Conservation (phyloP, 2,329 filamentous ascomycete genomes). For the Gyromitra esculenta region DNA sequence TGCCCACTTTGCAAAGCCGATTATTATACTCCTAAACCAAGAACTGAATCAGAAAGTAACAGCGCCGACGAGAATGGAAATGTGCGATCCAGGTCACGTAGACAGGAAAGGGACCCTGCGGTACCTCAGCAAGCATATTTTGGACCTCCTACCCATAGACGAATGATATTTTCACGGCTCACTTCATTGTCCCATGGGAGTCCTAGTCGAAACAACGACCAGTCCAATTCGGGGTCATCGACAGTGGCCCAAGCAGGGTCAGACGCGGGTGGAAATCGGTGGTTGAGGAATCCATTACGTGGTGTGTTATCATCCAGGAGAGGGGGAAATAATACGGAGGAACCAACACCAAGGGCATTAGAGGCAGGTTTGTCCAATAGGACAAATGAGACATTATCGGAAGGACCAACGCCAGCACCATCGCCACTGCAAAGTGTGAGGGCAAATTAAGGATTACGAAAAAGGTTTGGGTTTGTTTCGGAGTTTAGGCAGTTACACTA, state of each 20-base stretch:
- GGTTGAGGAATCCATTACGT: constrained; percentile 46
- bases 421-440: constrained; percentile 22
- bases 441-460: constrained; percentile 23
- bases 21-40: constrained; percentile 93
- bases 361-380: constrained; percentile 54
- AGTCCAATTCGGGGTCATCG: constrained; percentile 49
- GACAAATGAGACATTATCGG: constrained; percentile 39
- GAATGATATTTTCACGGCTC: constrained; percentile 45
- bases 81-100: constrained; percentile 36
- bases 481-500: constrained; percentile 19
- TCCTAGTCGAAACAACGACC: neutral
- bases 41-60: constrained; percentile 67
- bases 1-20: constrained; percentile 98
- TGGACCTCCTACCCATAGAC: constrained; percentile 46
- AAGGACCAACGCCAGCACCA: constrained; percentile 40
- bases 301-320: constrained; percentile 30
- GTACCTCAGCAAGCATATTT: constrained; percentile 28
- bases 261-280: constrained; percentile 36
- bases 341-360: constrained; percentile 53
- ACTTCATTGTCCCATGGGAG: constrained; percentile 28
- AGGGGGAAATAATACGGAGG: constrained; percentile 19
- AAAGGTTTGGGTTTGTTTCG: constrained; percentile 1
- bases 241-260: constrained; percentile 55
- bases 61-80: constrained; percentile 51
- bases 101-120: constrained; percentile 42